Evolutionary conservation across 225 moss, liverwort and hornwort genomes (phyloP).

Genomic region (Takakia lepidozioides): DNA sequence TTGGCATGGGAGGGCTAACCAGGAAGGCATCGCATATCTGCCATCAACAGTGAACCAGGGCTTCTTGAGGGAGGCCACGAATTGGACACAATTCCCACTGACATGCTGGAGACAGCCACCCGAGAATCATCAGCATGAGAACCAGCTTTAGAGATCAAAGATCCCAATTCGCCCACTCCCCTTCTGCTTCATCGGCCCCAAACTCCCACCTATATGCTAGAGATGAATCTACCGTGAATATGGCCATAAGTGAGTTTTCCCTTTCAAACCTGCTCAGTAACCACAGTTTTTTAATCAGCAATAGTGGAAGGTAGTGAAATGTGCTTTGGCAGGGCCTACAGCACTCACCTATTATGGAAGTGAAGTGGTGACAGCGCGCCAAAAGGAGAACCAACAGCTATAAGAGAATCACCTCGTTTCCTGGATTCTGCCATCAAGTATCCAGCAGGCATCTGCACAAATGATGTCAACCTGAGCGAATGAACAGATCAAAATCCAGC

Average conservation of each 20-base stretch:
- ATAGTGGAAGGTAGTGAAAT: too few relatives aligned
- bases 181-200: slow-evolving; percentile 47
- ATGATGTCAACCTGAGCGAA: too few relatives aligned
- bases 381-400: slow-evolving; percentile 96
- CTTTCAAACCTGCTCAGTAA: too few relatives aligned
- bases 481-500: too few relatives aligned
- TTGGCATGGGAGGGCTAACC: slow-evolving; percentile 28
- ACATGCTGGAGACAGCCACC: slow-evolving; percentile 82
- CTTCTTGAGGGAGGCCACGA: slow-evolving; percentile 80
- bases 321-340: too few relatives aligned
- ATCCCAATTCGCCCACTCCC: too few relatives aligned
- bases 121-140: slow-evolving; percentile 58
- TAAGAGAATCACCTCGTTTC: slow-evolving; percentile 74
- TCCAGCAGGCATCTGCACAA: slow-evolving; percentile 43
- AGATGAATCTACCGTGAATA: slow-evolving; percentile 3
- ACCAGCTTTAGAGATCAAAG: too few relatives aligned
- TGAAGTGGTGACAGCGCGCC: slow-evolving; percentile 92
- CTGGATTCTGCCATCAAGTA: slow-evolving; percentile 42
- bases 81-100: slow-evolving; percentile 97
- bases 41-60: slow-evolving; percentile 88
- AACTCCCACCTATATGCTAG: slow-evolving; percentile 57
- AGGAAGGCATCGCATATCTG: slow-evolving; percentile 94
- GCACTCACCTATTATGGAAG: slow-evolving; percentile 80
- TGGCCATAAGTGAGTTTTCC: too few relatives aligned
- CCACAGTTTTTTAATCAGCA: too few relatives aligned